Base-by-base conservation (phyloP, 1,284 basidiomycete genomes). In the Ustilago shanxiensis region DNA sequence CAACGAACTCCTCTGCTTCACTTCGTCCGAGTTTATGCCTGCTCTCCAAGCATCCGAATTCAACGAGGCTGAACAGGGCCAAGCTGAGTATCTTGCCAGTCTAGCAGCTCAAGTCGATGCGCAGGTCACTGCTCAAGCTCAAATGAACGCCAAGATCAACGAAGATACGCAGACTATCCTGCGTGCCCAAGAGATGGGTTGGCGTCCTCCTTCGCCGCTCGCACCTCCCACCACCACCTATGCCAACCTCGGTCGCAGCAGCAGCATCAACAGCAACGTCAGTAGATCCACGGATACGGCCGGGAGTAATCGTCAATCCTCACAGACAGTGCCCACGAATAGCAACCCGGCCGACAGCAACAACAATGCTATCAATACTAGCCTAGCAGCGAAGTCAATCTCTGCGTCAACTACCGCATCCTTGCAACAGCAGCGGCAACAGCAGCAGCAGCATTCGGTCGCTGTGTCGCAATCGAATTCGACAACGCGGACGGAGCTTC, bases 21-120 rank as follows among this genome's bases (percentile, higher is more conserved):
- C 79, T 14, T 67, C 68, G 29, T 72, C 66, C 54, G 82, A 82
- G 45, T 80, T 73, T 26, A 83, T 86, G 82, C 83, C 83, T 7
- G 64, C 73, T 16, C 67, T 78, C 13, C 81, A 83, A 39, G 74
- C 79, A 3, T 39, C 79, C 37, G 77, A 81, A 18, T 60, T 83
- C 31, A 63, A 74, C 33, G 69, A 84, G 29, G 76, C 71, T 13
- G 79, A 80, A 41, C 44, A 70, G 18, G 82, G 80, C 8, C 66
- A 69, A 28, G 80, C 79, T 10, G 66, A 71, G 45, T 74, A 67
- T 29, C 60, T 82, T 6, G 79, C 75, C 11, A 52, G 64, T n/a
- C 72, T 73, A 0, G 72, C 77, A 9, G 73, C 79, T 4, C 76
- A 79, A 41, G 66, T 66, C 37, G 66, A 76, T 39, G 72, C 76